Evolutionary conservation across 768 basidiomycete genomes (phyloP), one percentile per base, ranked within the genome.

Genomic region (Lactarius hengduanensis): DNA sequence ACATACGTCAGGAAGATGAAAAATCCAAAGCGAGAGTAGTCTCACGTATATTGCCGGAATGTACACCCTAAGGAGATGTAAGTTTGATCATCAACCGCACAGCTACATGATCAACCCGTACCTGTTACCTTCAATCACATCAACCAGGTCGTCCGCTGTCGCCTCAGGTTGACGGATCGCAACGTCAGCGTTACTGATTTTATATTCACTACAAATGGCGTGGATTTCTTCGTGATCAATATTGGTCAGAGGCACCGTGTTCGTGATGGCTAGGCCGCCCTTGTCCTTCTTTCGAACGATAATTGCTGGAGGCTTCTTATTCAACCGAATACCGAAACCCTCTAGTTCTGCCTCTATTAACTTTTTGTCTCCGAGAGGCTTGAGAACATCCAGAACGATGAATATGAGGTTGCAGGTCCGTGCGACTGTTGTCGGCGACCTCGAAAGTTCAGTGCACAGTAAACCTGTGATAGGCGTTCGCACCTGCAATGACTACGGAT

Each of bases 381-480:
- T 99, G 41, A 97, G 85, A 32, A 99, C 97, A 73, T 99, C 97
- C 58, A 99, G 86, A 34, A 98, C 92, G 76, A 99, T 98, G 78
- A 98, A 98, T 67, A 99, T 98, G 41, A 98, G 87, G 76, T 98
- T 94, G 77, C 97, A 98, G 47, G 97, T 98, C 66, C 97, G 88
- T 9, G 97, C 96, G 70, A 99, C 97, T 93, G 78, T 63, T 61
- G 41, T 22, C 55, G 53, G 43, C 61, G 63, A 57, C 45, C 45
- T 56, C 62, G 60, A 73, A 62, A 50, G 26, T 41, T 54, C 22
- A 50, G 54, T 61, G 36, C 50, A 34, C 43, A 61, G 45, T 30
- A 68, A 50, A 15, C 34, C 30, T 26, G 41, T 56, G 43, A 43
- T 36, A 8, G 53, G 36, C 13, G 63, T 61, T 62, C 84, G 71